phyloP scores from a whole-genome alignment of 2,329 filamentous ascomycete species.

The Pseudogymnoascus sp. region DNA sequence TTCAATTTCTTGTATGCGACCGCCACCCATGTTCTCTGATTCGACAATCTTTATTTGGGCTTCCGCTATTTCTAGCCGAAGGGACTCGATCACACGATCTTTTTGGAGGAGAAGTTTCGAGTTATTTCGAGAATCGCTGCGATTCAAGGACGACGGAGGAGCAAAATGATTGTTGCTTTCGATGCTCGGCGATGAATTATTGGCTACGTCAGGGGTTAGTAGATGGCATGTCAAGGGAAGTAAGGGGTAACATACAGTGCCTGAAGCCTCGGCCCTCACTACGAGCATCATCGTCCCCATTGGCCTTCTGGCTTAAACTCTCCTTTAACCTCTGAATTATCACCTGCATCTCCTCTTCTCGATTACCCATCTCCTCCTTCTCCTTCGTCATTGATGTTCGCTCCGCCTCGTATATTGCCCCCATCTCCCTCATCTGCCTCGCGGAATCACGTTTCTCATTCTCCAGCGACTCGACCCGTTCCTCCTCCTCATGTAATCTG shows the following conservation, averaged over 20 bases:
- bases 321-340: conserved; percentile 92
- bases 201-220: conserved; percentile 24
- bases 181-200: conserved; percentile 58
- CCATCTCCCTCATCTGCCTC: conserved; percentile 82
- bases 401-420: conserved; percentile 87
- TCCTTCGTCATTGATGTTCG: conserved; percentile 81
- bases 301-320: conserved; percentile 67
- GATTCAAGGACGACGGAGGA: conserved; percentile 73
- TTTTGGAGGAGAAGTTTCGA: conserved; percentile 90
- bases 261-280: conserved; percentile 52
- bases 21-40: conserved; percentile 86
- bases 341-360: conserved; percentile 84
- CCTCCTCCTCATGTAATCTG: conserved; percentile 76
- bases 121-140: conserved; percentile 83
- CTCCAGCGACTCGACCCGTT: conserved; percentile 71
- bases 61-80: conserved; percentile 88
- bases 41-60: conserved; percentile 93
- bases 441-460: conserved; percentile 80
- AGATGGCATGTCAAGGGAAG: neutral
- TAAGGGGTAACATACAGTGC: conserved; percentile 42
- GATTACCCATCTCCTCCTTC: conserved; percentile 77
- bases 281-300: conserved; percentile 38
- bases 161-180: conserved; percentile 71
- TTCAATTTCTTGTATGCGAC: conserved; percentile 83
- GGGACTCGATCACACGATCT: conserved; percentile 89